Percentiles rank a stretch among this genome's conserved stretches.
Conservation (phyloP, 2,329 filamentous ascomycete genomes). For the Annulohypoxylon truncatum region DNA sequence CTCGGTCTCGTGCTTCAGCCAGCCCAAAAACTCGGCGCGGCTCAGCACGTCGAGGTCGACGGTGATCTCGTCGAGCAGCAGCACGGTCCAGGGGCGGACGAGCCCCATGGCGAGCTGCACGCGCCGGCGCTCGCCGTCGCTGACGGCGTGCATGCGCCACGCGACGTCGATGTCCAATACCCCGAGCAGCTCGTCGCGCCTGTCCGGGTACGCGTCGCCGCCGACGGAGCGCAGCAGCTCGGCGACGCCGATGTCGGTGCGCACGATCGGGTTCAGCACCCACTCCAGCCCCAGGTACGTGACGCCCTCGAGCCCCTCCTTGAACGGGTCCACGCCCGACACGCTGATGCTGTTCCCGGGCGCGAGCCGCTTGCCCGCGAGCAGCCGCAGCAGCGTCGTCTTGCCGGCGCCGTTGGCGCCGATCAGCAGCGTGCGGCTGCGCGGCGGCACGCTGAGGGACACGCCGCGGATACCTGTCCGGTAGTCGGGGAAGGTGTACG, state of each 20-base stretch:
- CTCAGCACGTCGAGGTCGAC: constrained; percentile 93
- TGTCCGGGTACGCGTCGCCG: constrained; percentile 82
- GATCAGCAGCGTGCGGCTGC: constrained; percentile 89
- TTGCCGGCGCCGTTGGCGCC: constrained; percentile 98
- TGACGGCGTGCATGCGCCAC: constrained; percentile 97
- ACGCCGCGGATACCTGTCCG: constrained; percentile 82
- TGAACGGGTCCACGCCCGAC: constrained; percentile 90
- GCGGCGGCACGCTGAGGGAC: constrained; percentile 78
- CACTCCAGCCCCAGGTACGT: constrained; percentile 98
- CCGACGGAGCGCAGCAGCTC: constrained; percentile 88
- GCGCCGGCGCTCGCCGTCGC: constrained; percentile 88
- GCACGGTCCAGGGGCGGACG: constrained; percentile 87
- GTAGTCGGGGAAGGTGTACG: constrained; percentile 89
- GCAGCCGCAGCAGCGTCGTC: constrained; percentile 92
- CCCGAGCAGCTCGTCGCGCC: constrained; percentile 85
- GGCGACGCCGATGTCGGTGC: constrained; percentile 90
- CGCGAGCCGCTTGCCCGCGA: constrained; percentile 94
- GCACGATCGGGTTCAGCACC: constrained; percentile 96
- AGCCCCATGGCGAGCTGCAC: constrained; percentile 98
- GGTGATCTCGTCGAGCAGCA: constrained; percentile 95
- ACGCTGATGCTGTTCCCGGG: constrained; percentile 80
- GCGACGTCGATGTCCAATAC: constrained; percentile 91
- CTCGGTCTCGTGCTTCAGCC: constrained; percentile 89
- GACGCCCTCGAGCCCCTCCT: constrained; percentile 87
- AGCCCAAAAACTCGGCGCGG: constrained; percentile 84